These are phyloP conservation scores for Groenewaldozyma tartarivorans DNA, from an alignment of 805 yeast species.

Conservation along the genomic window DNA sequence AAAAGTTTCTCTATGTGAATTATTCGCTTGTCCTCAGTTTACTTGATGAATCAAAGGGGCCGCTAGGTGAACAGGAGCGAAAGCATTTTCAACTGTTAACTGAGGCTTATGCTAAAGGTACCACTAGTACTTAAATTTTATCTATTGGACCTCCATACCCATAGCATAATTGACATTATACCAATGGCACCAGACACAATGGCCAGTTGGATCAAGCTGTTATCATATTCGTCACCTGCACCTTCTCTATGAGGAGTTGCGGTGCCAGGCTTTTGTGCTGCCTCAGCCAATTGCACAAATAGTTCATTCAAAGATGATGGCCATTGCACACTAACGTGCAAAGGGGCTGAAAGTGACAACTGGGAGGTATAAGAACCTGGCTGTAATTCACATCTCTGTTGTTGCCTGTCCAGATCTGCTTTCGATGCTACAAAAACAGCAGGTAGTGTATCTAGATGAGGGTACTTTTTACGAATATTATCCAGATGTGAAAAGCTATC, in stretches of 20 bases:
- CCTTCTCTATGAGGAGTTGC: slow-evolving; percentile 47
- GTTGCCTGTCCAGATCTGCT: slow-evolving; percentile 93
- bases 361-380: slow-evolving; percentile 79
- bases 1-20: slow-evolving; percentile 65
- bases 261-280: slow-evolving; percentile 67
- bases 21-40: slow-evolving; percentile 55
- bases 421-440: slow-evolving; percentile 83
- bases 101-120: slow-evolving; percentile 31
- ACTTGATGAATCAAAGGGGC: slow-evolving; percentile 36
- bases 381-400: slow-evolving; percentile 74
- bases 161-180: slow-evolving; percentile 2
- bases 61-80: slow-evolving; percentile 33
- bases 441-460: slow-evolving; percentile 58
- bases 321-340: slow-evolving; percentile 90
- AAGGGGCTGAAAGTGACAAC: slow-evolving; percentile 62
- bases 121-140: too few relatives aligned
- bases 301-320: slow-evolving; percentile 74
- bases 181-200: slow-evolving; percentile 4
- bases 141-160: slow-evolving; percentile 1
- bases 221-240: not conserved
- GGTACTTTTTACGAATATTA: slow-evolving; percentile 53
- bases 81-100: slow-evolving; percentile 37
- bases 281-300: slow-evolving; percentile 79
- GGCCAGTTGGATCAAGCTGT: not conserved
- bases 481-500: slow-evolving; percentile 81